These are phyloP conservation scores for Thielaviopsis cerberus DNA, from an alignment of 2,329 filamentous ascomycete genomes.

Conservation along the genomic window DNA sequence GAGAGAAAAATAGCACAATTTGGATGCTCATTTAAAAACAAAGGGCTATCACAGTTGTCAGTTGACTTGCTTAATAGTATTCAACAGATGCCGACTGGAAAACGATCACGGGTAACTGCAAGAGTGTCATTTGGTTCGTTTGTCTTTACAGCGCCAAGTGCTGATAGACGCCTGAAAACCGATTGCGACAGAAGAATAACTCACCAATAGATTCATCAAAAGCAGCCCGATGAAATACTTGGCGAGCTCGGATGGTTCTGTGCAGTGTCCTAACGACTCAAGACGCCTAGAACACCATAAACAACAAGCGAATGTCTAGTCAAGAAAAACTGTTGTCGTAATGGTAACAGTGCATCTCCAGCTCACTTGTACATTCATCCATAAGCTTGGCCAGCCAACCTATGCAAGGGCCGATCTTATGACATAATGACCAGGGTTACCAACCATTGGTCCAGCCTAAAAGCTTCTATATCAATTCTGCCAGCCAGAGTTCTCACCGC, in stretches of 20 bases:
- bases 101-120: neutral
- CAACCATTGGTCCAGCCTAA: neutral
- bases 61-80: neutral
- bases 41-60: neutral
- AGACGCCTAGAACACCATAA: neutral
- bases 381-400: neutral
- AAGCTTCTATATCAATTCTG: neutral
- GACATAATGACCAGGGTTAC: slow-evolving; percentile 2
- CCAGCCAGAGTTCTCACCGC: neutral
- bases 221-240: neutral
- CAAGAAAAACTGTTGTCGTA: neutral
- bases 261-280: neutral
- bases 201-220: neutral
- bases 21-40: neutral
- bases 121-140: neutral
- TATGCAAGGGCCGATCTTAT: slow-evolving; percentile 1
- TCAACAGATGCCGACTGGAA: neutral
- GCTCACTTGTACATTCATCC: neutral
- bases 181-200: neutral
- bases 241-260: neutral
- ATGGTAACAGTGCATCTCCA: neutral
- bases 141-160: neutral
- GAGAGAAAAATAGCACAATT: neutral
- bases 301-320: neutral
- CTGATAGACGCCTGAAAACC: neutral